These are phyloP conservation scores for Elaeis oleifera DNA, from an alignment of 202 grass and related monocot genomes.

Conservation along the genomic window DNA sequence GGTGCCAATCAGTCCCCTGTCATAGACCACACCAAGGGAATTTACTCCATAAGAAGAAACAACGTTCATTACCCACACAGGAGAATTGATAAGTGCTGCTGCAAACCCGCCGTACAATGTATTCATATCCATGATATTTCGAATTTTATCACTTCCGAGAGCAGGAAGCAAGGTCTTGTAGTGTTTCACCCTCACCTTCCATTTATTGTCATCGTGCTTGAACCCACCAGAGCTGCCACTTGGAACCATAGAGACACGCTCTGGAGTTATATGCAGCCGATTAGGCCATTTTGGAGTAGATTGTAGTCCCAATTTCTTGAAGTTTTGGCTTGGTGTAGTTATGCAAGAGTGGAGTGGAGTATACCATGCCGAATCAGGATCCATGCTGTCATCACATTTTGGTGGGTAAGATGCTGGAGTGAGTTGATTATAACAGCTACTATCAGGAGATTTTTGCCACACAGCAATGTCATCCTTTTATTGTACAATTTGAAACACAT, in stretches of 20 bases:
- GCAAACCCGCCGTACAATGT: constrained; percentile 74
- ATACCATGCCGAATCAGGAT: constrained; percentile 84
- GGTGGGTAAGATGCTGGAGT: constrained; percentile 46
- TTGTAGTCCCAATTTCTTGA: constrained; percentile 43
- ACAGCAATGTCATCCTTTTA: constrained; percentile 90
- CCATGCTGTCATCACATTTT: constrained; percentile 85
- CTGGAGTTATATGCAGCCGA: constrained; percentile 48
- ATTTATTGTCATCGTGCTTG: constrained; percentile 70
- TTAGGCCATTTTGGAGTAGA: constrained; percentile 71
- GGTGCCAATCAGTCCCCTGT: constrained; percentile 80
- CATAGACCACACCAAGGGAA: constrained; percentile 78
- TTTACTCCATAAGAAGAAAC: constrained; percentile 81
- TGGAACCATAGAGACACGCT: constrained; percentile 56
- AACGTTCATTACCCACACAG: constrained; percentile 95
- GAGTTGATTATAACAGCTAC: constrained; percentile 71
- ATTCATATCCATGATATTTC: constrained; percentile 95
- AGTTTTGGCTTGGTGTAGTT: constrained; percentile 40
- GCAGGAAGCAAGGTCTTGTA: constrained; percentile 65
- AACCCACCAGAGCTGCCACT: constrained; percentile 49
- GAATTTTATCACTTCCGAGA: constrained; percentile 61
- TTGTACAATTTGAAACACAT: constrained; percentile 92
- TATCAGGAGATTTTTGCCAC: constrained; percentile 64
- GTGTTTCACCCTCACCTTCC: constrained; percentile 64
- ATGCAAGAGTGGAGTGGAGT: constrained; percentile 76
- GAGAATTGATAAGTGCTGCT: constrained; percentile 53